Conservation (phyloP, 768 basidiomycete genomes). For the Pulveroboletus sp. region DNA sequence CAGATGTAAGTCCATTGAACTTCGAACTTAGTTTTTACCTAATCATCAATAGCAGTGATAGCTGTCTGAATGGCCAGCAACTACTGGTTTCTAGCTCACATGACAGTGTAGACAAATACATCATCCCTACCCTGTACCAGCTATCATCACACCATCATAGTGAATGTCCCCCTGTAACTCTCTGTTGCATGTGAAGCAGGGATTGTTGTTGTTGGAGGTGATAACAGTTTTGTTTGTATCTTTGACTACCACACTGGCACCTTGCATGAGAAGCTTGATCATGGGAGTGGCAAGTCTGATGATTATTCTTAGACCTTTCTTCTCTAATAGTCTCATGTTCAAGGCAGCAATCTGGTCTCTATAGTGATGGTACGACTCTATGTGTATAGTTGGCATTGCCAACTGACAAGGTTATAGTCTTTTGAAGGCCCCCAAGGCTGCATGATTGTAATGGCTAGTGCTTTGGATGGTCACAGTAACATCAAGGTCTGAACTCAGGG, state of each 20-base stretch:
- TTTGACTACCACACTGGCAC: not conserved
- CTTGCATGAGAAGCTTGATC: not conserved
- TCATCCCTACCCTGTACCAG: not conserved
- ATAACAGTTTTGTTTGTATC: not conserved
- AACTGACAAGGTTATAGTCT: not conserved
- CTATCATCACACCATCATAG: not conserved
- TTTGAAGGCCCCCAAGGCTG: not conserved
- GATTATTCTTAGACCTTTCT: not conserved
- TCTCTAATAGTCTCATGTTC: not conserved
- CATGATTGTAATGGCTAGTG: not conserved
- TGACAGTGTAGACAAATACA: not conserved
- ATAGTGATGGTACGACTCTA: not conserved
- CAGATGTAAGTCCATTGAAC: not conserved
- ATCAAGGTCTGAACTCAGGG: slow-evolving; percentile 2
- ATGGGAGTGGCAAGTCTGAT: too few relatives aligned
- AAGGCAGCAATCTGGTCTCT: not conserved
- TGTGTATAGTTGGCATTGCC: too few relatives aligned
- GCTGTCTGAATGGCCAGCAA: not conserved
- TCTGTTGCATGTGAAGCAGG: not conserved
- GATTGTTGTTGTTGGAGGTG: not conserved
- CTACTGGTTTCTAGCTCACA: not conserved
- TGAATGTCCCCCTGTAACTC: not conserved
- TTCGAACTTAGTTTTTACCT: not conserved
- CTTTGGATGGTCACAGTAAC: not conserved
- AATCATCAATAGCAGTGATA: not conserved